Evolutionary conservation across 768 basidiomycete species (phyloP), one percentile per base, ranked within the genome.

Genomic region (Trichaptum fuscoviolaceum): DNA sequence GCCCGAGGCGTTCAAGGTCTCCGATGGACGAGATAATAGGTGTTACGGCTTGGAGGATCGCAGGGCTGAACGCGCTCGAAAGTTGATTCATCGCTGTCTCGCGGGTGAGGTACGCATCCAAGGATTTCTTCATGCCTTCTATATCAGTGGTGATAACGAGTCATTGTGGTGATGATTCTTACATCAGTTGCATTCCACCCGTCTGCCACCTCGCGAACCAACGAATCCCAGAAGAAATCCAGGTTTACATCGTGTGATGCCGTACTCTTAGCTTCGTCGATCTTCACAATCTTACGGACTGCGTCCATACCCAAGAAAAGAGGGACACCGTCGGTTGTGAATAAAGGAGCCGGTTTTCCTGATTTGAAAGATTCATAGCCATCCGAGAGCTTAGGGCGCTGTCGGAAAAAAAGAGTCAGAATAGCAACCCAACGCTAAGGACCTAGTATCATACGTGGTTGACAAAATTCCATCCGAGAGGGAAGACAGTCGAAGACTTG

Each of bases 191-290:
- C 26, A 10, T 63, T 63, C 63, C 63, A 63, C 15, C 35, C 64
- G 24, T 24, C 64, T 10, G 35, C 64, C 12, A 57, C 57, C 26
- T 52, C 57, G 12, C 25, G 25, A 18, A 65, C 64, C 18, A 58
- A 24, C 10, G 25, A 36, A 58, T 65, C 52, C 64, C 64, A 65
- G 64, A 65, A 65, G n/a, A 57, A 25, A 27, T 30, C 63, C 24
- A 36, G 24, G 24, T 63, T 36, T 9, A 20, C 18, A 10, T 17
- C 17, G 35, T 25, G 26, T 2, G 57, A 27, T 5, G 57, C 64
- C 58, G 64, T 62, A 2, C 12, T 34, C 15, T 52, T 36, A 30
- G 26, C 1, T 26, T 57, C 64, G 58, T 52, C 35, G 10, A 65
- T 24, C 25, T 23, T 65, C 18, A 65, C n/a, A 9, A 52, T 12